Base-by-base conservation (phyloP, 2,329 filamentous ascomycete genomes). In the Chaetoscypha palmicola region DNA sequence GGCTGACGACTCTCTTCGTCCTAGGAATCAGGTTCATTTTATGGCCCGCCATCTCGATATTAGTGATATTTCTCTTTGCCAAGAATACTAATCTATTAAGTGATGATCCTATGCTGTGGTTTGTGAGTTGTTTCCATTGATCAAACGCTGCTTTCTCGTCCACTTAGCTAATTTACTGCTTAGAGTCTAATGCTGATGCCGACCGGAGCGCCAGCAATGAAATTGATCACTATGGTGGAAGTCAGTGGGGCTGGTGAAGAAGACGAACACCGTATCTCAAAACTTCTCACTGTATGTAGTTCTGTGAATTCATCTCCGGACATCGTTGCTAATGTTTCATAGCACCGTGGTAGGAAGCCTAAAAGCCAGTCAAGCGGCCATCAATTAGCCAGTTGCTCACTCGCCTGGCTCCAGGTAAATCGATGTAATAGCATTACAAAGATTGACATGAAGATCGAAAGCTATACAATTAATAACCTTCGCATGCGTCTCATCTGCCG, bases 71-170 rank as follows among this genome's bases (percentile, higher is more conserved):
- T 52, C 53, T 61, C 0, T 56, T 83, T 5, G 77, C 75, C 0
- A 69, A 66, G 2, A 69, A 67, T 42, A 81, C 78, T 0, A 50
- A 54, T 0, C 30, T 76, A 2, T 56, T 85, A 2, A 66, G 68
- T 3, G 53, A 66, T 2, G 81, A 85, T 55, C 79, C 79, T 0
- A 74, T 84, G 51, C 61, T 85, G 23, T 83, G 78, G 78, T 84
- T 84, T 54, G 68, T 65, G 12, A 60, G 71, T 36, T 20, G 3
- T 14, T 16, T 4, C 3, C 3, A 20, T n/a, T n/a, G n/a, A n/a
- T n/a, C n/a, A n/a, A n/a, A n/a, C n/a, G n/a, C n/a, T 3, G 12
- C n/a, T 5, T 41, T 23, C 17, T 17, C 4, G 11, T 4, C 7
- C n/a, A 10, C 19, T 5, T n/a, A n/a, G 16, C 26, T 40, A 22